Conservation (phyloP, 345 rosid species). For the Clarkia xantiana region DNA sequence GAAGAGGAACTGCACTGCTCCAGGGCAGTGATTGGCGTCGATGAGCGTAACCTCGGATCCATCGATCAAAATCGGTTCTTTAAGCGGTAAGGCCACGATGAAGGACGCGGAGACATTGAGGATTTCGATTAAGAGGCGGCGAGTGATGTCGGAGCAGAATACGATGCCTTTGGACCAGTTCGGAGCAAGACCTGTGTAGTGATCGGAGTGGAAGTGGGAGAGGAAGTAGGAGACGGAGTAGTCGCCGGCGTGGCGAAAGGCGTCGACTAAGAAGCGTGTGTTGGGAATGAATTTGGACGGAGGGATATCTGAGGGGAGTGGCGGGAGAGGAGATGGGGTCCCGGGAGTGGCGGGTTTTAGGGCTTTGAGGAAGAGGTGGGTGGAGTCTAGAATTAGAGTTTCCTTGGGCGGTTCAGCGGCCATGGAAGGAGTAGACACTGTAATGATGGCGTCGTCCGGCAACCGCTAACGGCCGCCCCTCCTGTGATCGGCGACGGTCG, state of each 20-base stretch:
- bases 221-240: slow-evolving; percentile 55
- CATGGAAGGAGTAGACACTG: slow-evolving; percentile 7
- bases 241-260: slow-evolving; percentile 42
- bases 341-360: slow-evolving; percentile 12
- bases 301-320: slow-evolving; percentile 28
- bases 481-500: too few species aligned
- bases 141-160: slow-evolving; percentile 56
- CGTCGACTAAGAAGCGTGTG: slow-evolving; percentile 70
- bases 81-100: slow-evolving; percentile 36
- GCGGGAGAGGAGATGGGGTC: slow-evolving; percentile 14
- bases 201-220: slow-evolving; percentile 90
- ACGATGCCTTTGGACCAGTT: slow-evolving; percentile 70
- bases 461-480: too few species aligned
- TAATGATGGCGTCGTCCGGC: too few species aligned
- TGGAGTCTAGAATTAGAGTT: slow-evolving; percentile 25
- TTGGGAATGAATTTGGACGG: slow-evolving; percentile 53
- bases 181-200: slow-evolving; percentile 57
- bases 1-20: slow-evolving; percentile 76
- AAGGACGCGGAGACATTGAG: slow-evolving; percentile 42
- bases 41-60: slow-evolving; percentile 49
- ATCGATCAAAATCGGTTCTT: slow-evolving; percentile 29
- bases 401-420: slow-evolving; percentile 7
- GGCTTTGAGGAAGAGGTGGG: slow-evolving; percentile 35
- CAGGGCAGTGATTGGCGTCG: slow-evolving; percentile 88
- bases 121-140: slow-evolving; percentile 37